These are phyloP conservation scores for Zostera marina DNA, from an alignment of 116 monocot genomes.

Conservation along the genomic window DNA sequence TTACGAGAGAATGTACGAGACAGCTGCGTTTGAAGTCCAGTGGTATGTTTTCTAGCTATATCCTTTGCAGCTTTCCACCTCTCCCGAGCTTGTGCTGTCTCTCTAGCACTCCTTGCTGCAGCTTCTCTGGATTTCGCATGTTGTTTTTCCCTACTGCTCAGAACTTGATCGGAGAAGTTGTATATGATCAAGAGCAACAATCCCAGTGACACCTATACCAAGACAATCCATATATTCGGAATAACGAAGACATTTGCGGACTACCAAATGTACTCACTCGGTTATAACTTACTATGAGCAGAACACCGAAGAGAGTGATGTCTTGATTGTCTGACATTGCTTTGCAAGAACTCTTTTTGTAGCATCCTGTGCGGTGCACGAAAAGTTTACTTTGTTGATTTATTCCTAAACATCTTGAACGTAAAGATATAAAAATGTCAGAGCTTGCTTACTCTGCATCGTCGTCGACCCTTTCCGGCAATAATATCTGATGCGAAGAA, in stretches of 20 bases:
- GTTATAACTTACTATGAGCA: slow-evolving; percentile 39
- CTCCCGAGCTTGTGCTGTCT: slow-evolving; percentile 82
- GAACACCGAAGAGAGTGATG: slow-evolving; percentile 68
- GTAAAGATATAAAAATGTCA: too few relatives aligned
- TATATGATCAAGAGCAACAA: slow-evolving; percentile 73
- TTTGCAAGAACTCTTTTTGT: slow-evolving; percentile 45
- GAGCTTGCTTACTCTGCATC: slow-evolving; percentile 44
- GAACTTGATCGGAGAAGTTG: slow-evolving; percentile 81
- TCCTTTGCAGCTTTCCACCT: slow-evolving; percentile 93
- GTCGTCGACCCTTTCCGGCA: slow-evolving; percentile 65
- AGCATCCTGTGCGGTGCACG: slow-evolving; percentile 74
- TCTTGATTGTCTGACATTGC: slow-evolving; percentile 57
- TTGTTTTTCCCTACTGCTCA: slow-evolving; percentile 60
- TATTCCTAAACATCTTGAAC: too few relatives aligned
- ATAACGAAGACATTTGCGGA: too few relatives aligned
- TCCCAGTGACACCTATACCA: slow-evolving; percentile 38
- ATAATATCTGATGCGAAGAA: slow-evolving; percentile 42
- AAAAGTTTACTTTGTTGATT: too few relatives aligned
- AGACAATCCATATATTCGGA: background rate
- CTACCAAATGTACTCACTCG: background rate
- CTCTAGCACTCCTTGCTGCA: slow-evolving; percentile 72
- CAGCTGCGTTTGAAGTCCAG: slow-evolving; percentile 47
- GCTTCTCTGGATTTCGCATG: slow-evolving; percentile 91
- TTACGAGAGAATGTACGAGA: slow-evolving; percentile 85
- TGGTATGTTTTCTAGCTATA: slow-evolving; percentile 61